phyloP scores from a whole-genome alignment of 257 asterid species.

The Capsicum chinense region DNA sequence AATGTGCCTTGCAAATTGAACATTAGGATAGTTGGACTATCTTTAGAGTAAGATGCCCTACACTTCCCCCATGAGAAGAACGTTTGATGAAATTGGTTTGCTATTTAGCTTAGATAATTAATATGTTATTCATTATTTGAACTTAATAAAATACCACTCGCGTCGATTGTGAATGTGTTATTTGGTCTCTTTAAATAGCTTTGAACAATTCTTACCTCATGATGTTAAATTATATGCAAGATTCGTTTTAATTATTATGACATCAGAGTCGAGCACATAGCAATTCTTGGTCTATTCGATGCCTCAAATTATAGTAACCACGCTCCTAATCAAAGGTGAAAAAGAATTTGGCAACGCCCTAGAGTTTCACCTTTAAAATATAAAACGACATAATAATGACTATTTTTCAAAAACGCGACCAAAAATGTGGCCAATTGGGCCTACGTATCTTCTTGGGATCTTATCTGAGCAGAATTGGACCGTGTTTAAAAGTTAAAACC shows the following conservation, averaged over 20 bases:
- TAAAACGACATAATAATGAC: neutral
- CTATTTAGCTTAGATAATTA: too few relatives aligned
- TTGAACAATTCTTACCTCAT: neutral
- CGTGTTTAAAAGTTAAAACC: neutral
- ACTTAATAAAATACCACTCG: neutral
- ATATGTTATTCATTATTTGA: too few relatives aligned
- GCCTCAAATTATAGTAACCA: neutral
- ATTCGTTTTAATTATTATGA: neutral
- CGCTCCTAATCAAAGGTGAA: too few relatives aligned
- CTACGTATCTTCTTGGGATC: neutral
- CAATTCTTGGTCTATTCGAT: neutral
- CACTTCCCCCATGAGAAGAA: neutral
- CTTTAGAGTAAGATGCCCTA: neutral
- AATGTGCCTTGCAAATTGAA: neutral
- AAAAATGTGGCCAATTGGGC: neutral
- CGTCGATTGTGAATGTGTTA: neutral
- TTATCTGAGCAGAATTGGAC: neutral
- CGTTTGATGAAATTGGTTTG: neutral
- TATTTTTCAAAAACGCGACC: neutral
- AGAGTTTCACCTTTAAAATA: neutral
- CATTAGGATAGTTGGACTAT: neutral
- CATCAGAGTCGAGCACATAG: neutral
- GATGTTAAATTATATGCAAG: neutral
- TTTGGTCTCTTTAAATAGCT: neutral
- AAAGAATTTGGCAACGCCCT: neutral